A percentile compares a stretch with the other conserved stretches of the same genome.
Conservation (phyloP, 2,329 filamentous ascomycete species). For the Botrytis galanthina region DNA sequence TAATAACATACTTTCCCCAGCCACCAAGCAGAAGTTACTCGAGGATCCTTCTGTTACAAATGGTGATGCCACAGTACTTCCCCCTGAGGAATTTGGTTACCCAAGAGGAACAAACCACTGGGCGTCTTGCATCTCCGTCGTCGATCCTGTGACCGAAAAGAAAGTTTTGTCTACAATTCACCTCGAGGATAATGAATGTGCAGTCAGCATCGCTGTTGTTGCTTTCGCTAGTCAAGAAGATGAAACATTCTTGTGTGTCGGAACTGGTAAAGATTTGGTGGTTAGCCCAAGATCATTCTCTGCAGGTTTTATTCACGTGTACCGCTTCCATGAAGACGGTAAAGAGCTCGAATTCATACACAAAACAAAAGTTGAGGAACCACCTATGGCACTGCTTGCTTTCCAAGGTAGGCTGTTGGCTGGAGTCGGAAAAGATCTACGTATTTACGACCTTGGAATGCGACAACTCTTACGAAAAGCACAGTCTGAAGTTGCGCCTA, state of each 20-base stretch:
- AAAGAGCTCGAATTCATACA: slow-evolving; percentile 89
- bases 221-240: slow-evolving; percentile 85
- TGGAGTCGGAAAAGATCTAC: slow-evolving; percentile 78
- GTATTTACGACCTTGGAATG: slow-evolving; percentile 91
- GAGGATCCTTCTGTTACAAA: slow-evolving; percentile 69
- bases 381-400: slow-evolving; percentile 81
- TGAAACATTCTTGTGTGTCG: slow-evolving; percentile 88
- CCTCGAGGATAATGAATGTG: slow-evolving; percentile 85
- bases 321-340: slow-evolving; percentile 85
- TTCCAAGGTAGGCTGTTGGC: slow-evolving; percentile 89
- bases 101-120: slow-evolving; percentile 80
- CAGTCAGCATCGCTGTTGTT: slow-evolving; percentile 80
- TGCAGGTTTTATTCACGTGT: slow-evolving; percentile 86
- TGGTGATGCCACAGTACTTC: slow-evolving; percentile 67
- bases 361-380: slow-evolving; percentile 89
- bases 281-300: slow-evolving; percentile 72
- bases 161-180: slow-evolving; percentile 74
- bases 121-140: slow-evolving; percentile 91
- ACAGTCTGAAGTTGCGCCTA: slow-evolving; percentile 74
- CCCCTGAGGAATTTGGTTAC: slow-evolving; percentile 84
- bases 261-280: slow-evolving; percentile 86
- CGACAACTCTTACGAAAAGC: slow-evolving; percentile 89
- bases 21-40: slow-evolving; percentile 72
- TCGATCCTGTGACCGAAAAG: slow-evolving; percentile 79
- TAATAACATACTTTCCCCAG: slow-evolving; percentile 81